Base-by-base conservation (phyloP, 2,329 filamentous ascomycete genomes). In the Penicillium sp. region DNA sequence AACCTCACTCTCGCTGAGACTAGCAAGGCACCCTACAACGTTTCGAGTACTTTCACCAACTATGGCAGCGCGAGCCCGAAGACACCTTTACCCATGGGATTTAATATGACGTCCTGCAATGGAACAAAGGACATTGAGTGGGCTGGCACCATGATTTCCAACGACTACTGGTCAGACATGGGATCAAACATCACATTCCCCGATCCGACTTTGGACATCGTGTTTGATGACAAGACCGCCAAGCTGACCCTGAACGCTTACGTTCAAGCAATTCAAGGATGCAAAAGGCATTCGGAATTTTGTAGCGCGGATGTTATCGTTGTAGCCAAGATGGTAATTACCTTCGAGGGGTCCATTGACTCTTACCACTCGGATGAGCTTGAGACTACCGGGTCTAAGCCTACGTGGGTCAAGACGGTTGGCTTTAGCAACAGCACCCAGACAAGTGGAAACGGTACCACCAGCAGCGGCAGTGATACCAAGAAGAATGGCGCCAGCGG, bases 341-440 rank as follows among this genome's bases (percentile, higher is more conserved):
- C 39, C 1, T 46, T 56, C 10, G 24, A 24, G 10, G 47, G 54
- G 14, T 44, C 13, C 6, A 51, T 44, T 5, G 40, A 59, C 13
- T 40, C 35, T 16, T 41, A 47, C 41, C 46, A 55, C 41, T 55
- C 52, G 13, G 46, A 55, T 36, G 46, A 35, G 14, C 47, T 55
- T 9, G 40, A 52, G 11, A 55, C 37, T 22, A 35, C 51, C 14
- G 41, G 40, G 6, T 31, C 56, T 4, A 55, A 35, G 3, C 52
- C 56, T 11, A 33, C 44, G 37, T 55, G 56, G 56, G 10, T 31
- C 14, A 41, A 40, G 16, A 55, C 33, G 5, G 46, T 59, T 46
- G 44, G 44, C 35, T 47, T 54, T 22, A 46, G 46, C 19, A 54
- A 54, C 22, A 31, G 22, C n/a, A 54, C 52, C 14, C 13, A 31